Base-by-base conservation (phyloP, 2,329 filamentous ascomycete genomes). In the Penicillium vulpinum region DNA sequence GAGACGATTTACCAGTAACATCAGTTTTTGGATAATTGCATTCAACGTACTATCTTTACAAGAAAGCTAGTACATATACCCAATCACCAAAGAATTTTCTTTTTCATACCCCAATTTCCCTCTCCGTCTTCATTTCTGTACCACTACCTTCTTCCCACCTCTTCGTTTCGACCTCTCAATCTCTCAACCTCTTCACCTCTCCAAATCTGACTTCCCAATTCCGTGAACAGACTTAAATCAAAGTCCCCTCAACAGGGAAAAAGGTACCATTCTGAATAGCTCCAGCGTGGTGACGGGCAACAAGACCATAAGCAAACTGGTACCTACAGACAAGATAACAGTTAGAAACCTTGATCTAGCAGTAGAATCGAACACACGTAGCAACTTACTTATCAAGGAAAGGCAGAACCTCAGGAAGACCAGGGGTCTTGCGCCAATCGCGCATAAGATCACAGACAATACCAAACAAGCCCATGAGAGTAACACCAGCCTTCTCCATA, bases 391-490 rank as follows among this genome's bases (percentile, higher is more conserved):
- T 77, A 69, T 88, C 85, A 49, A 90, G 74, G 72, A 80, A 88
- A 13, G 87, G 85, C 57, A 89, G 74, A 4, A 90, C 70, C 74
- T 70, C 86, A 79, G 31, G 70, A 65, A 26, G 81, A 35, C 84
- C 84, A 9, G 81, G 81, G 9, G 76, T 80, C 60, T 78, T 76
- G 44, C 86, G 79, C 87, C 87, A 90, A 70, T 90, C 87, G 33
- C 87, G 80, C 87, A 90, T 89, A 52, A 90, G 74, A 63, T 90
- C 87, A 66, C 82, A 83, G 16, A 86, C 77, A 58, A 90, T 86
- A 26, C 80, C 79, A 64, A 90, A 89, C 57, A 87, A 70, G 16
- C 80, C 65, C 64, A 69, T 68, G 7, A 70, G 64, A 4, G 65
- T 84, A 4, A 90, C 88, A 35, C 88, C 88, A 0, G 87, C 86